Evolutionary conservation across 768 basidiomycete genomes (phyloP).

Genomic region (Suillus discolor): DNA sequence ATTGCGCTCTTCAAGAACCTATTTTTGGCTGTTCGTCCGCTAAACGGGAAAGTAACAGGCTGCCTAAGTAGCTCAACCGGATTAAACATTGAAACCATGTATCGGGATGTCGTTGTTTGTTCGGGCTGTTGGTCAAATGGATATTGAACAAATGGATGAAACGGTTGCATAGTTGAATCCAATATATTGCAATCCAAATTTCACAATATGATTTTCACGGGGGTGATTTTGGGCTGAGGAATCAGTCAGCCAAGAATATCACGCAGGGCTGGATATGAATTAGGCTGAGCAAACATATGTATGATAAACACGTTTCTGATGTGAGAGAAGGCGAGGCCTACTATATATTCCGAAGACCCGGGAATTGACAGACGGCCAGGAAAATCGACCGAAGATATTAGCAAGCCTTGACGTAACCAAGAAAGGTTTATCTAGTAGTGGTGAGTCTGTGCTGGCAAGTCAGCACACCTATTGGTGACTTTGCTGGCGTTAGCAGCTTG

Average conservation of each 20-base stretch:
- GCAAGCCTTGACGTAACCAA: not conserved
- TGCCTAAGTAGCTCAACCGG: slow-evolving; percentile 24
- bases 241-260: not conserved
- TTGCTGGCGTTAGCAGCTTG: not conserved
- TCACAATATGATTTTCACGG: not conserved
- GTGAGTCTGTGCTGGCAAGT: not conserved
- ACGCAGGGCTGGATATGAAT: not conserved
- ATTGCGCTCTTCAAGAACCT: slow-evolving; percentile 37
- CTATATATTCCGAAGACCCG: not conserved
- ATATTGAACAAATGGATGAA: not conserved
- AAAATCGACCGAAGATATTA: slow-evolving; percentile 1
- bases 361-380: not conserved
- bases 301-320: not conserved
- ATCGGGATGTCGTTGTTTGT: not conserved
- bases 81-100: slow-evolving; percentile 18
- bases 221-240: not conserved
- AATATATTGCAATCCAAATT: slow-evolving; percentile 5
- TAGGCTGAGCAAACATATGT: not conserved
- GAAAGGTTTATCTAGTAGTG: not conserved
- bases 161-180: not conserved
- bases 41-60: slow-evolving; percentile 31
- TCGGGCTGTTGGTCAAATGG: not conserved
- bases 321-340: not conserved
- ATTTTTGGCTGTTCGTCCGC: slow-evolving; percentile 31
- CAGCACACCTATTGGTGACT: not conserved